Base-by-base conservation (phyloP, 805 yeast genomes). In the Pichia eremophila region DNA sequence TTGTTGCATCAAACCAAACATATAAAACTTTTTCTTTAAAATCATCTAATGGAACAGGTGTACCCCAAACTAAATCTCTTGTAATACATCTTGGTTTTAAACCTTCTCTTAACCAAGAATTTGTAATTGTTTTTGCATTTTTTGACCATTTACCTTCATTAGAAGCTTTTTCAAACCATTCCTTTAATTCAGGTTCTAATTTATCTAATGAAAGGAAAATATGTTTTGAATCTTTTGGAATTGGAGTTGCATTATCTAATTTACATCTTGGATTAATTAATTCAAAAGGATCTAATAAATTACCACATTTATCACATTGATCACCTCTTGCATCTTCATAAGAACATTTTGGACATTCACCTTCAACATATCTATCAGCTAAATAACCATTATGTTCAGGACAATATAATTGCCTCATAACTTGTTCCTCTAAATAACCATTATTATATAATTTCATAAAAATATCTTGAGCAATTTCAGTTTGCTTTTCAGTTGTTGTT, bases 301-400 rank as follows among this genome's bases (percentile, higher is more conserved):
- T 69, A 55, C 99, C 99, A 74, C 99, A 93, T 60, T 83, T 83
- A 67, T 93, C 99, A 77, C 99, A 93, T 73, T 93, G 99, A 67
- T 93, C 99, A 58, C 99, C 99, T 67, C 99, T 81, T 32, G 99
- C 99, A 65, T 93, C 99, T 53, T 85, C 95, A 64, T 89, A 93
- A 41, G 73, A 77, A 73, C 99, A 93, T 67, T 83, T 83, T 49
- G 98, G 98, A 72, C 99, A 93, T 44, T 81, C 86, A 57, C 99
- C 99, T 70, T 93, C 98, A 35, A 93, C 99, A 59, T 79, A 93
- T 65, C 99, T 76, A 65, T 93, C 99, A 48, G 99, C 99, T 50
- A 93, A 74, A 68, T 80, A 93, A 4, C 96, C 89, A 37, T 88
- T 73, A 69, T 93, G 99, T 48, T 75, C 80, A 45, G 87, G 85